Evolutionary conservation across 169 alveolate species (phyloP).

Genomic region (Babesia caballi): DNA sequence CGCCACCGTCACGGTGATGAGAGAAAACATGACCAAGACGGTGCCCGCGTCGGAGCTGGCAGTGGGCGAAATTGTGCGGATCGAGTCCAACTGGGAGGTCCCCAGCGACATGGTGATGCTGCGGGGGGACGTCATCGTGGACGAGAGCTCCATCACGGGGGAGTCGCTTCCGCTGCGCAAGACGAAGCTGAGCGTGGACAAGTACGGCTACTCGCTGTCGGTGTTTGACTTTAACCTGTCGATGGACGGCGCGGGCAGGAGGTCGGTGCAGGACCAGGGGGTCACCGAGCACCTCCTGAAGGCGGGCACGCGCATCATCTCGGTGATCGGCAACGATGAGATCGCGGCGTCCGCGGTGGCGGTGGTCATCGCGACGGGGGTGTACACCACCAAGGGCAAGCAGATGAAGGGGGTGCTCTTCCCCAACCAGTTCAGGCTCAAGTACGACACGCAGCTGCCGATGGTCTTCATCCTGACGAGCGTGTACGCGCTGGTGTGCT

Average conservation of each 20-base stretch:
- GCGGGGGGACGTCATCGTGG: slow-evolving; percentile 80
- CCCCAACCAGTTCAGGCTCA: slow-evolving; percentile 84
- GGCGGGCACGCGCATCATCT: slow-evolving; percentile 73
- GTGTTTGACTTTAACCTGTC: slow-evolving; percentile 68
- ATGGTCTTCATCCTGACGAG: slow-evolving; percentile 69
- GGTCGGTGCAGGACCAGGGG: slow-evolving; percentile 74
- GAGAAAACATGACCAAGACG: slow-evolving; percentile 68
- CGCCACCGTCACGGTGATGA: slow-evolving; percentile 64
- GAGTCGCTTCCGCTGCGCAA: slow-evolving; percentile 84
- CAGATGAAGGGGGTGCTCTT: slow-evolving; percentile 89
- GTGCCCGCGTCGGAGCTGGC: slow-evolving; percentile 73
- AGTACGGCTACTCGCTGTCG: slow-evolving; percentile 44
- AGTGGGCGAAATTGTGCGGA: slow-evolving; percentile 78
- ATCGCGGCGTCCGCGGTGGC: slow-evolving; percentile 73
- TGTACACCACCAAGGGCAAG: slow-evolving; percentile 89
- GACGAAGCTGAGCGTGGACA: slow-evolving; percentile 64
- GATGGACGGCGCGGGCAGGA: slow-evolving; percentile 74
- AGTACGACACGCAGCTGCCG: slow-evolving; percentile 80
- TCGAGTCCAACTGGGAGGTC: slow-evolving; percentile 67
- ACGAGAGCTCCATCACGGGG: slow-evolving; percentile 86
- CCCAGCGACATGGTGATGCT: slow-evolving; percentile 86
- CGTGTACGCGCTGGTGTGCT: slow-evolving; percentile 68
- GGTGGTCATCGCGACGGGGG: slow-evolving; percentile 90
- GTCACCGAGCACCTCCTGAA: slow-evolving; percentile 61
- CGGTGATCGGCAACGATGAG: slow-evolving; percentile 70